Percentiles rank a stretch among this genome's conserved stretches.
Conservation (phyloP, 495 filamentous ascomycete genomes). For the Neurospora sp. region DNA sequence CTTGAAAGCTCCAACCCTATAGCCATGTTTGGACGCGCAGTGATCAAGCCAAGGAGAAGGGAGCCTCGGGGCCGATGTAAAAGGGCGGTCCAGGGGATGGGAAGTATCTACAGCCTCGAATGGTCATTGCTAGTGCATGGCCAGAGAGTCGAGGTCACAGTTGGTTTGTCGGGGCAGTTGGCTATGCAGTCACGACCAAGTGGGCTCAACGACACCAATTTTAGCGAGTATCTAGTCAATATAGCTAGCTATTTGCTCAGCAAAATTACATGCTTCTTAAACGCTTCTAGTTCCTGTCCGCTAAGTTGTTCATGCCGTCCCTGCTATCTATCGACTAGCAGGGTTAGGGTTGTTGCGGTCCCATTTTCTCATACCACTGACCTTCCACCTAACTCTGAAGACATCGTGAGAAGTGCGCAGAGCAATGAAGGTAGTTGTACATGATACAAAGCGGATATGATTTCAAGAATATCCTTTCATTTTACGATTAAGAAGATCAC, state of each 20-base stretch:
- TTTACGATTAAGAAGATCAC: background rate
- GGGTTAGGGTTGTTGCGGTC: background rate
- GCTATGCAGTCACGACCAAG: conserved; percentile 17
- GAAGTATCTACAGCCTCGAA: conserved; percentile 5
- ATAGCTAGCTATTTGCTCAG: background rate
- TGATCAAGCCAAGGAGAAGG: conserved; percentile 9
- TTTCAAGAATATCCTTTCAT: background rate
- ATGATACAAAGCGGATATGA: background rate
- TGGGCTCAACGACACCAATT: conserved; percentile 7
- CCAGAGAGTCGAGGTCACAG: conserved; percentile 3
- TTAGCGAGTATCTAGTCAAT: background rate
- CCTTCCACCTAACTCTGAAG: background rate
- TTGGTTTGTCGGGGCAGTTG: conserved; percentile 12
- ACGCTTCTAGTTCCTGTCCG: background rate
- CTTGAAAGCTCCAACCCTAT: conserved; percentile 45
- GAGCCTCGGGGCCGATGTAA: background rate
- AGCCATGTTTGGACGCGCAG: background rate
- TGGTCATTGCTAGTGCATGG: conserved; percentile 27
- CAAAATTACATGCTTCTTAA: background rate
- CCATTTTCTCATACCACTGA: background rate
- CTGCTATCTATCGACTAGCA: background rate
- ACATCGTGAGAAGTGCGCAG: background rate
- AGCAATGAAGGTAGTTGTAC: background rate
- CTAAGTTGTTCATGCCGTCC: background rate
- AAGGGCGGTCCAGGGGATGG: background rate